phyloP scores from a whole-genome alignment of 176 grass and related monocot genomes.

The Cenchrus fungigraminus region DNA sequence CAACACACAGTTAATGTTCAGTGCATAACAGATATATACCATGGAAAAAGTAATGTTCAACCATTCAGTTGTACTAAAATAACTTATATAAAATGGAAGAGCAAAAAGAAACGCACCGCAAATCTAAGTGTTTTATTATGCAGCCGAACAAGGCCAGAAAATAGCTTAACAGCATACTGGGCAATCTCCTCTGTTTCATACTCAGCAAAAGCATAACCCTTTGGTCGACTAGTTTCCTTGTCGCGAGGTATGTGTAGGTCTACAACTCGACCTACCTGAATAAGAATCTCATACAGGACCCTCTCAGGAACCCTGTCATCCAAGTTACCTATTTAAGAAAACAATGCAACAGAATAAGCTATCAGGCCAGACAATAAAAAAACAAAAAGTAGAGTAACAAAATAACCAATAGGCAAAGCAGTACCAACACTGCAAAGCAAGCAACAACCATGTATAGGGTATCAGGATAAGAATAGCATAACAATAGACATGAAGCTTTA shows the following conservation, averaged over 20 bases:
- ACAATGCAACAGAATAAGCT: neutral
- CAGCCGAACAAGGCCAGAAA: conserved; percentile 91
- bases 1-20: neutral
- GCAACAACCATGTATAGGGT: neutral
- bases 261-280: conserved; percentile 92
- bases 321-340: conserved; percentile 90
- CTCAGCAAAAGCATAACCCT: conserved; percentile 96
- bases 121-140: conserved; percentile 90
- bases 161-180: conserved; percentile 96
- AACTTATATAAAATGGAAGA: conserved; percentile 16
- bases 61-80: neutral
- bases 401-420: conserved; percentile 6
- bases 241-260: conserved; percentile 94
- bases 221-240: conserved; percentile 89
- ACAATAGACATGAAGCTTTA: conserved; percentile 3
- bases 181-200: conserved; percentile 95
- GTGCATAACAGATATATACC: neutral
- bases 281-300: conserved; percentile 93
- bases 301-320: conserved; percentile 89
- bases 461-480: conserved; percentile 4
- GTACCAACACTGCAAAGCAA: neutral
- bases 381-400: neutral
- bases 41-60: neutral
- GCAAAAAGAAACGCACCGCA: conserved; percentile 80
- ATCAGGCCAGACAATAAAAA: neutral